Conservation (phyloP, 2,329 filamentous ascomycete genomes). For the Tetracladium maxilliforme region DNA sequence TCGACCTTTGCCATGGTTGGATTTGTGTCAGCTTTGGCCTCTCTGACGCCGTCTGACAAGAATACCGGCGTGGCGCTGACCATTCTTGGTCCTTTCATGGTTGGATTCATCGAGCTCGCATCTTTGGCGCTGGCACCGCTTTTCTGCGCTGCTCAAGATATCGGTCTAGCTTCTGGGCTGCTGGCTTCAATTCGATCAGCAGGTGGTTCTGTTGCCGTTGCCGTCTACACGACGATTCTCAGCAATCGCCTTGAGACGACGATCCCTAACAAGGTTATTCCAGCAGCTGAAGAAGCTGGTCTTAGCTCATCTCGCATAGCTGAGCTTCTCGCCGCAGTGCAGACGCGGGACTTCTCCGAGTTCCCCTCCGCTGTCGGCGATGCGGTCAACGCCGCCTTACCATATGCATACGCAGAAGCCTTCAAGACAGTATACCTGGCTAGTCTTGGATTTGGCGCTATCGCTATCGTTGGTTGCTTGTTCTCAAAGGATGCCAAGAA, state of each 20-base stretch:
- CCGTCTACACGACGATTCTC: slow-evolving; percentile 20
- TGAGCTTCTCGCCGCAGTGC: slow-evolving; percentile 17
- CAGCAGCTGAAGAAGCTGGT: slow-evolving; percentile 18
- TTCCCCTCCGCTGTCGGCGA: no score
- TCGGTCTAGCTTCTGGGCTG: slow-evolving; percentile 27
- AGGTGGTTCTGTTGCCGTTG: slow-evolving; percentile 20
- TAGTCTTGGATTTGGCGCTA: no score
- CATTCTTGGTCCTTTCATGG: slow-evolving; percentile 15
- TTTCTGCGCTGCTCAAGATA: slow-evolving; percentile 28
- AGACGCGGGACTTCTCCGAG: no score
- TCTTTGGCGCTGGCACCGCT: slow-evolving; percentile 25
- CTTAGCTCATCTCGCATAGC: slow-evolving; percentile 17
- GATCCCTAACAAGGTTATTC: slow-evolving; percentile 17
- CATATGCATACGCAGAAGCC: no score
- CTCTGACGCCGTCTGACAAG: no score
- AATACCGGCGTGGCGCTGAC: no score
- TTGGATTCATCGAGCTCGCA: slow-evolving; percentile 23
- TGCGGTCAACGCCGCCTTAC: no score
- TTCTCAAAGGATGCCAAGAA: no score
- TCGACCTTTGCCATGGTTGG: slow-evolving; percentile 5
- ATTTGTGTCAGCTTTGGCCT: slow-evolving; percentile 4
- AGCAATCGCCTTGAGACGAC: slow-evolving; percentile 18
- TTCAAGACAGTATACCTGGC: no score
- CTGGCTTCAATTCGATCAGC: slow-evolving; percentile 28
- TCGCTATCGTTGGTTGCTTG: no score